Evolutionary conservation across 1,284 basidiomycete species (phyloP).

Genomic region (Coniferiporia sulphurascens): DNA sequence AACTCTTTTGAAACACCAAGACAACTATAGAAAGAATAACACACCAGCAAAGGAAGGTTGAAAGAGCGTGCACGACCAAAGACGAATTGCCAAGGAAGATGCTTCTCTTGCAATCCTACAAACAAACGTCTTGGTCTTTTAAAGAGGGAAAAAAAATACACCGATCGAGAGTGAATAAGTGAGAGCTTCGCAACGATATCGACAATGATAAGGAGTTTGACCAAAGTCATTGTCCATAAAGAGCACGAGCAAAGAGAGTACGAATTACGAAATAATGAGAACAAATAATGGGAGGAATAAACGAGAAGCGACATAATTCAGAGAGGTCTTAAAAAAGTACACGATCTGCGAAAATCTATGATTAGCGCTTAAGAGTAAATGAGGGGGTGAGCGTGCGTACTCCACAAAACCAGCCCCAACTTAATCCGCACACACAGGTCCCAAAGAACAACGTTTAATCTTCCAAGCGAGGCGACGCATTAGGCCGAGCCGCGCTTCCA

Average conservation of each 20-base stretch:
- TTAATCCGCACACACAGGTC: slow-evolving; percentile 6
- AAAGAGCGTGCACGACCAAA: no score
- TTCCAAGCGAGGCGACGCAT: slow-evolving; percentile 1
- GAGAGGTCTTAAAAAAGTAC: background rate
- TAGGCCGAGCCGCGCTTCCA: slow-evolving; percentile 9
- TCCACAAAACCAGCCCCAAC: background rate
- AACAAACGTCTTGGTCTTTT: no score
- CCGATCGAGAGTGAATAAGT: background rate
- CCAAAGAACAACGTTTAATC: background rate
- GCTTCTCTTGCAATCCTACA: no score
- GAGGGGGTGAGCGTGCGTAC: background rate
- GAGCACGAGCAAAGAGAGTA: no score
- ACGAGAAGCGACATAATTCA: background rate
- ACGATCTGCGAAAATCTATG: background rate
- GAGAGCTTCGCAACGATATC: background rate
- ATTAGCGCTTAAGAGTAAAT: background rate
- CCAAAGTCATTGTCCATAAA: background rate
- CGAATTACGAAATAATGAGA: background rate
- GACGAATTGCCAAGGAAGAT: no score
- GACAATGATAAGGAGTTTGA: background rate
- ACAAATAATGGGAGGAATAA: background rate
- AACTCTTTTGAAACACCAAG: no score
- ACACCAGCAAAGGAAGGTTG: no score
- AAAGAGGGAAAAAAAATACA: no score
- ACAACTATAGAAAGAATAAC: no score